phyloP scores from a whole-genome alignment of 345 rosid genomes.

The Gossypium raimondii region DNA sequence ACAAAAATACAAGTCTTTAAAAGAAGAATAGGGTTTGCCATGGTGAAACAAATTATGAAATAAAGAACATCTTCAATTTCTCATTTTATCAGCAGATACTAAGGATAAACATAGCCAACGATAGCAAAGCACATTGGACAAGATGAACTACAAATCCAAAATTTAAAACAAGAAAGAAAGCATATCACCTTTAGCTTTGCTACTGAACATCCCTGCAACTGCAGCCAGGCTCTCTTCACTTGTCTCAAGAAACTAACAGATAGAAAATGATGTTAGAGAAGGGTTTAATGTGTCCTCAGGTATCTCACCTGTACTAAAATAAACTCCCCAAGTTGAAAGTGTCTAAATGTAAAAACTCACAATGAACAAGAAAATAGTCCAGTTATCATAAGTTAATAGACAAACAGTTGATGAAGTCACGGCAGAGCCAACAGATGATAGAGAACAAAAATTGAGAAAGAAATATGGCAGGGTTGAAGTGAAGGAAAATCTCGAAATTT shows the following conservation, averaged over 20 bases:
- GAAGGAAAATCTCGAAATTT: neutral
- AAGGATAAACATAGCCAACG: neutral
- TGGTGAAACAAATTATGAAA: neutral
- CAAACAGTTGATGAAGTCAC: neutral
- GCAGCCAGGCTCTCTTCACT: conserved; percentile 94
- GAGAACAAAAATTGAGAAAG: neutral
- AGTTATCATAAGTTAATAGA: neutral
- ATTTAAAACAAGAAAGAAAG: conserved; percentile 14
- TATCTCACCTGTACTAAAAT: conserved; percentile 1
- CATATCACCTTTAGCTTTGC: conserved; percentile 95
- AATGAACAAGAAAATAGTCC: neutral
- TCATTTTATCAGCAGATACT: neutral
- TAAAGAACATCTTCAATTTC: neutral
- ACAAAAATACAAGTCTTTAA: neutral
- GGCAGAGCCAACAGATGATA: neutral
- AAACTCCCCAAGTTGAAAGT: neutral
- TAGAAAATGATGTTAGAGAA: conserved; percentile 20
- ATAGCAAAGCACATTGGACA: conserved; percentile 1
- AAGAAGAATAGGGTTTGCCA: neutral
- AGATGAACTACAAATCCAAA: neutral
- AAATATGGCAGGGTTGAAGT: conserved; percentile 1
- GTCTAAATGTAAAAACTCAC: conserved; percentile 8
- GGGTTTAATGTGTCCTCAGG: neutral
- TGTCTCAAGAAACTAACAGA: conserved; percentile 76
- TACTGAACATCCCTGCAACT: conserved; percentile 99